Conservation (phyloP, 2,329 filamentous ascomycete genomes). For the Pochonia chlamydosporia region DNA sequence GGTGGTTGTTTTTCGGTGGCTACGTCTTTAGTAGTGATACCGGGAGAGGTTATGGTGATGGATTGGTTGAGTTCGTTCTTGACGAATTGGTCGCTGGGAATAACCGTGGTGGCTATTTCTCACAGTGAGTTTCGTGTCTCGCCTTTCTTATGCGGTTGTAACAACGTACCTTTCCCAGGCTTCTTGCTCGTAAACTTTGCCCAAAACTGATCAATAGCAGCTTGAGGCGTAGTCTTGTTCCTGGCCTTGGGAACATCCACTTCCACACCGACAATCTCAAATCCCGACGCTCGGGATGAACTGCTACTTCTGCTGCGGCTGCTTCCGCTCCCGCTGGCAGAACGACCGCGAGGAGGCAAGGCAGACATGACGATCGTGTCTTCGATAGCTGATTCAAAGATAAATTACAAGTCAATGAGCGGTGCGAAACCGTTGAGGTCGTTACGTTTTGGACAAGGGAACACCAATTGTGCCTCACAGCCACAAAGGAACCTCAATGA, state of each 20-base stretch:
- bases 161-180: slow-evolving; percentile 56
- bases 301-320: neutral
- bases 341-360: too few species aligned
- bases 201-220: slow-evolving; percentile 69
- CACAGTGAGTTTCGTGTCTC: neutral
- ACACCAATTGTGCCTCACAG: too few species aligned
- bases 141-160: too few species aligned
- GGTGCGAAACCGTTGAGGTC: too few species aligned
- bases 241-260: slow-evolving; percentile 3
- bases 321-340: too few species aligned
- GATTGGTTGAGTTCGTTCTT: slow-evolving; percentile 49
- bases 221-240: slow-evolving; percentile 58
- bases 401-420: too few species aligned
- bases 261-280: neutral
- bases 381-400: too few species aligned
- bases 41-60: neutral
- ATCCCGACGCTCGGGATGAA: neutral
- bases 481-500: too few species aligned
- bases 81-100: slow-evolving; percentile 63
- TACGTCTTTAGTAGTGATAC: slow-evolving; percentile 41
- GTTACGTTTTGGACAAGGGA: too few species aligned
- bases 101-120: slow-evolving; percentile 54
- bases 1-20: neutral
- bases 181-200: slow-evolving; percentile 62
- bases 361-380: too few species aligned